Evolutionary conservation across 805 yeast genomes (phyloP).

Genomic region (Osmozyma mogii): DNA sequence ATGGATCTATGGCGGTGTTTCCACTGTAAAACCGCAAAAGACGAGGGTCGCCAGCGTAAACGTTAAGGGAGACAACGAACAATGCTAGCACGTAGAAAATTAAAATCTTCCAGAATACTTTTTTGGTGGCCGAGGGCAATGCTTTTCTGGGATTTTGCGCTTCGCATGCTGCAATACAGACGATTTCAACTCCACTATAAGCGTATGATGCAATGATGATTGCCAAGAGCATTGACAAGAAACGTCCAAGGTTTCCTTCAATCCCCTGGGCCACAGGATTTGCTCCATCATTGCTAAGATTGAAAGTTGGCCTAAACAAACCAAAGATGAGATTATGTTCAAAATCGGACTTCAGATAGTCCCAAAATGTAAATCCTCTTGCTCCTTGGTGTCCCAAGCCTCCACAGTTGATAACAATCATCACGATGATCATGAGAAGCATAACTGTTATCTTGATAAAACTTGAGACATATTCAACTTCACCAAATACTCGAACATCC

Average conservation of each 20-base stretch:
- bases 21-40: constrained; percentile 47
- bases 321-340: constrained; percentile 51
- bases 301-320: constrained; percentile 65
- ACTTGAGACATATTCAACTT: constrained; percentile 59
- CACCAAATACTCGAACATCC: constrained; percentile 69
- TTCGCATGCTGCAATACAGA: constrained; percentile 79
- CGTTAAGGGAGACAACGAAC: constrained; percentile 61
- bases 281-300: constrained; percentile 50
- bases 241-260: constrained; percentile 52
- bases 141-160: constrained; percentile 75
- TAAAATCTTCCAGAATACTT: constrained; percentile 65
- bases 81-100: constrained; percentile 59
- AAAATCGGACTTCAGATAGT: constrained; percentile 39
- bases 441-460: constrained; percentile 48
- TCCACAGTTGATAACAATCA: constrained; percentile 61
- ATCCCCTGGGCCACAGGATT: constrained; percentile 47
- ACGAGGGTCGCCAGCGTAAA: constrained; percentile 74
- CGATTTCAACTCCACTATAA: constrained; percentile 76
- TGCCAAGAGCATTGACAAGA: constrained; percentile 54
- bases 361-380: constrained; percentile 72
- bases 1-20: constrained; percentile 18
- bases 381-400: constrained; percentile 32
- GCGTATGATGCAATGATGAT: constrained; percentile 63
- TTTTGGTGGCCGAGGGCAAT: constrained; percentile 66
- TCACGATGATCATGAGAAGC: constrained; percentile 47